A percentile compares a stretch with the other conserved stretches of the same genome.
Conservation (phyloP, 768 basidiomycete species). For the Coprinopsis sp. region DNA sequence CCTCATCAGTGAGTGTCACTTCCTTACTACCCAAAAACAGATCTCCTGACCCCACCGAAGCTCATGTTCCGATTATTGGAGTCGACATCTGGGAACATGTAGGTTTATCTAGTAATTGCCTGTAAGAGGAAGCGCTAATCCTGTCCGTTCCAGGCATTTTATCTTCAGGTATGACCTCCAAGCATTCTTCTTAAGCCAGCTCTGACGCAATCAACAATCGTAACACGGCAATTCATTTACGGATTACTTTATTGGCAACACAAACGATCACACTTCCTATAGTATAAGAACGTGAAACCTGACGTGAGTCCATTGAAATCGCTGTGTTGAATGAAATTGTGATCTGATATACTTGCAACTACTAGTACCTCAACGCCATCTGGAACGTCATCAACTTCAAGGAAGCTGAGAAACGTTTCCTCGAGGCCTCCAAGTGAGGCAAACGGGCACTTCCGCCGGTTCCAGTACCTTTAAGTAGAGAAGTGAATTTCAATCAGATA, state of each 20-base stretch:
- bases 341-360: neutral
- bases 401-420: slow-evolving; percentile 61
- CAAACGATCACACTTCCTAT: neutral
- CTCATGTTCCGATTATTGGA: slow-evolving; percentile 85
- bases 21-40: slow-evolving; percentile 34
- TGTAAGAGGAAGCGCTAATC: no score
- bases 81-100: slow-evolving; percentile 95
- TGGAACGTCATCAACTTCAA: slow-evolving; percentile 91
- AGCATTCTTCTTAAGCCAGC: neutral
- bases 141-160: slow-evolving; percentile 53
- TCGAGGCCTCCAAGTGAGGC: slow-evolving; percentile 20
- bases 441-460: neutral
- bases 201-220: no score
- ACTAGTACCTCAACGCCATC: slow-evolving; percentile 80
- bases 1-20: slow-evolving; percentile 37
- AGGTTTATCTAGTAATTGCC: neutral
- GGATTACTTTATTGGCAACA: neutral
- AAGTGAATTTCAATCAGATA: no score
- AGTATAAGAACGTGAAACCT: slow-evolving; percentile 88
- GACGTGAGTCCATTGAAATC: slow-evolving; percentile 55
- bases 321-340: neutral
- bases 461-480: neutral
- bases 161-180: slow-evolving; percentile 52
- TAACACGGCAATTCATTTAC: no score
- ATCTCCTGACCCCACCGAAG: slow-evolving; percentile 66